Evolutionary conservation across 805 yeast species (phyloP), one percentile per base, ranked within the genome.

Genomic region (Metschnikowia borealis): DNA sequence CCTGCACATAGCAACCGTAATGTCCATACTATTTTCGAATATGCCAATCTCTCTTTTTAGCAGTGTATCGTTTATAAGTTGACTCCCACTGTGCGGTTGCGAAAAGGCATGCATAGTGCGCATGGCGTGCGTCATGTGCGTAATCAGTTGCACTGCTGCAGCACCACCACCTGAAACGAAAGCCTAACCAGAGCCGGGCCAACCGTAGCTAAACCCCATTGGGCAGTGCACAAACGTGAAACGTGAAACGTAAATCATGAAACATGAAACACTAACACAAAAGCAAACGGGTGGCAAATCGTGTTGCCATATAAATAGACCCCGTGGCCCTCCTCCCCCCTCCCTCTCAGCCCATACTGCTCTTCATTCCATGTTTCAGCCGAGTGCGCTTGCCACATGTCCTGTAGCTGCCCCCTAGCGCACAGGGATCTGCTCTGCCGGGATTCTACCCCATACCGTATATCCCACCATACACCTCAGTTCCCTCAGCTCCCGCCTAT

Each of bases 401-500:
- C 45, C 45, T 42, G 45, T 42, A 42, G 45, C 38, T 42, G 38
- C 45, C 45, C 45, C 45, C 36, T 20, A 33, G 21, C 45, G 45
- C 45, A 42, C 45, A 18, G 38, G 45, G 38, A 42, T 42, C 38
- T 42, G 29, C 37, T 20, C 45, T 42, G 45, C 45, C 45, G 36
- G 26, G 33, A 29, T 20, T 17, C 14, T 20, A 11, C 38, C 45
- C 37, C 15, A 14, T 32, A 31, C 38, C 36, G 20, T 33, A 32
- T n/a, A 33, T 21, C 21, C 34, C 37, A 20, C 38, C 31, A 7
- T 42, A 33, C 44, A 42, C 14, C 15, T 33, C 8, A 26, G 7
- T 15, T 39, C 17, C 33, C 17, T 39, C 34, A 15, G 43, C 43
- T 10, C 11, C 14, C n/a, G 32, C 41, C 32, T 38, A 38, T 23